Percentiles rank a stretch among this genome's conserved stretches.
Conservation (phyloP, 768 basidiomycete species). For the Auricularia cornea region DNA sequence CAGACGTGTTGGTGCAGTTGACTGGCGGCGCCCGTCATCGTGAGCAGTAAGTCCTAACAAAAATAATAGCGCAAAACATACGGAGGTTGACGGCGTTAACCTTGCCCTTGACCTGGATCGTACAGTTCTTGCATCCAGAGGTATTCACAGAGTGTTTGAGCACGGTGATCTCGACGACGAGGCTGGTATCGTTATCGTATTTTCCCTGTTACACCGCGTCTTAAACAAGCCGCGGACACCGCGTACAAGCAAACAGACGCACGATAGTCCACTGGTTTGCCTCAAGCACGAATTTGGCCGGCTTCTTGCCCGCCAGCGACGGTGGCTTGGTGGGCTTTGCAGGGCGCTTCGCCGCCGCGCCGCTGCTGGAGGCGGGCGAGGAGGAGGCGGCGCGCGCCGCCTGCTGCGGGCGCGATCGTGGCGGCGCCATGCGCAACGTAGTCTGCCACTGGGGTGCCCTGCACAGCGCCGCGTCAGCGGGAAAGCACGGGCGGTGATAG, state of each 20-base stretch:
- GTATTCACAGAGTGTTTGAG: constrained; percentile 81
- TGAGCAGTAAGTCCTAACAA: not conserved
- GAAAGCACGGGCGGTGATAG: constrained; percentile 2
- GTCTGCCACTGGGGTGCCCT: constrained; percentile 53
- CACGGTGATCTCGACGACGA: constrained; percentile 70
- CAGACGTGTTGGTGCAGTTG: constrained; percentile 78
- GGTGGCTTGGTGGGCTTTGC: constrained; percentile 81
- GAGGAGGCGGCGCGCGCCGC: constrained; percentile 23
- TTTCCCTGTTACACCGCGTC: no score
- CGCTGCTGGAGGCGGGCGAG: constrained; percentile 39
- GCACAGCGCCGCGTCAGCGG: not conserved
- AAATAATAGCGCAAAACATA: constrained; percentile 28
- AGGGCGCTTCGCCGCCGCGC: constrained; percentile 48
- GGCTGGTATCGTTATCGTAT: constrained; percentile 67
- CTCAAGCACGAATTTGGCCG: constrained; percentile 79
- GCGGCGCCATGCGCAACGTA: constrained; percentile 31
- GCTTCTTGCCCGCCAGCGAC: constrained; percentile 80
- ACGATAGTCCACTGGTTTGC: constrained; percentile 94
- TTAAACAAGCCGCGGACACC: no score
- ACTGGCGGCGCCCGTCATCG: constrained; percentile 36
- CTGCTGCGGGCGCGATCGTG: constrained; percentile 23
- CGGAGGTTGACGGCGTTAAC: constrained; percentile 88
- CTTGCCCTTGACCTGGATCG: constrained; percentile 83
- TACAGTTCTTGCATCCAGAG: constrained; percentile 82
- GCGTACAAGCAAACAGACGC: constrained; percentile 23